Base-by-base conservation (phyloP, 116 monocot species). In the Trichopus zeylanicus region DNA sequence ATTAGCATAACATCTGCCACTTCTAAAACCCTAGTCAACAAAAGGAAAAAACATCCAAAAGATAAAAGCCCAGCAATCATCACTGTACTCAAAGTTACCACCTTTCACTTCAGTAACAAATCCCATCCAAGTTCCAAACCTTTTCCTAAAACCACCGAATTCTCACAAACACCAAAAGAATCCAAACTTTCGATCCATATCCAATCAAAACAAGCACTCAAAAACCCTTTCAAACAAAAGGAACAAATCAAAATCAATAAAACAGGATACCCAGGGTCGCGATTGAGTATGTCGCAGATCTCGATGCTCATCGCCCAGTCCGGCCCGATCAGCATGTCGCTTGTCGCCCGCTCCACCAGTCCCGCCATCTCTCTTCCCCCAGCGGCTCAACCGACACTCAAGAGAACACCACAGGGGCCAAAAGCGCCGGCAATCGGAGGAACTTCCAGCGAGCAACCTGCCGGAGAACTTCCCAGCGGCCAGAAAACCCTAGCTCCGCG, bases 221-320 rank as follows among this genome's bases (percentile, higher is more conserved):
- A 39, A 66, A 39, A 38, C 12, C 42, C 34, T 3, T 55, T 49
- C 39, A 27, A 46, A 4, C 7, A 55, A 13, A 46, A 4, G 11
- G 26, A 56, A 11, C 7, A 52, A 52, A 22, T 54, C 23, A 60
- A 7, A 55, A 61, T 30, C 38, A 16, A 46, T 23, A 26, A 31
- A 54, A 51, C 12, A 7, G 71, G 28, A 73, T 67, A 93, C 93
- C 88, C 69, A 42, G 67, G 72, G 68, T 73, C 75, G 38, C 79
- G 67, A 51, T 82, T 88, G 56, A 85, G 67, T 34, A 75, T 71
- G 61, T 93, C 93, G 85, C 93, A 93, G 47, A 93, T 93, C 11
- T 88, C 93, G 49, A 93, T 79, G 75, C 88, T 93, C 68, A 93
- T 47, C 10, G 85, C 74, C 93, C 93, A 93, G 49, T 93, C 93